phyloP scores from a whole-genome alignment of 805 yeast genomes.

The Candida verbasci region DNA sequence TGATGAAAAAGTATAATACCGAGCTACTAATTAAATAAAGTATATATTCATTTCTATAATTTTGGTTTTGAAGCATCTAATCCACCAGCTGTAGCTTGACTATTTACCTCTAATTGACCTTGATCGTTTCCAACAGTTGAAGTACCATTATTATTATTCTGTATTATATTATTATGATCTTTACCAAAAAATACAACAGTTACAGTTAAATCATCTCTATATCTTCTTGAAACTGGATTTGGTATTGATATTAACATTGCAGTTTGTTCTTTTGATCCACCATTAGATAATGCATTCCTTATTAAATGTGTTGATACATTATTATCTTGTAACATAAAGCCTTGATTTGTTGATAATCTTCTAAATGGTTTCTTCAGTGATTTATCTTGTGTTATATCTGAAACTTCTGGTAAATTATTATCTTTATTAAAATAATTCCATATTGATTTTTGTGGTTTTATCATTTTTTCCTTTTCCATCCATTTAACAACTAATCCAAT shows the following conservation, averaged over 20 bases:
- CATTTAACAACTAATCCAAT: conserved; percentile 89
- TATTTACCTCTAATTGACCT: conserved; percentile 53
- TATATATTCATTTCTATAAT: conserved; percentile 21
- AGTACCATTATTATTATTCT: too few species aligned
- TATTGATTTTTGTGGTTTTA: conserved; percentile 45
- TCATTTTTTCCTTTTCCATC: conserved; percentile 73
- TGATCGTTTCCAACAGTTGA: conserved; percentile 35
- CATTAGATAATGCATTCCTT: conserved; percentile 83
- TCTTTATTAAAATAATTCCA: conserved; percentile 34
- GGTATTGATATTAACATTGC: conserved; percentile 88
- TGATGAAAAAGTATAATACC: too few species aligned
- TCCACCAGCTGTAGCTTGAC: conserved; percentile 59
- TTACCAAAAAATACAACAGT: conserved; percentile 92
- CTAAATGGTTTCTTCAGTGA: conserved; percentile 74
- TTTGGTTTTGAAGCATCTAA: conserved; percentile 42
- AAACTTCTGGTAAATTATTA: conserved; percentile 56
- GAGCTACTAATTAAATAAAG: not conserved
- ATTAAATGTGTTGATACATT: conserved; percentile 92
- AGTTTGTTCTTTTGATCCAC: conserved; percentile 85
- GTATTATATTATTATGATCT: conserved; percentile 25
- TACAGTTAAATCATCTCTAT: conserved; percentile 93
- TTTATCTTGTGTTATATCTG: conserved; percentile 56
- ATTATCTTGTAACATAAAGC: conserved; percentile 68
- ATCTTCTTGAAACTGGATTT: conserved; percentile 82
- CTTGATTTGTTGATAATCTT: conserved; percentile 38